These are phyloP conservation scores for Calonectria fujianensis DNA, from an alignment of 2,329 filamentous ascomycete genomes.

Conservation along the genomic window DNA sequence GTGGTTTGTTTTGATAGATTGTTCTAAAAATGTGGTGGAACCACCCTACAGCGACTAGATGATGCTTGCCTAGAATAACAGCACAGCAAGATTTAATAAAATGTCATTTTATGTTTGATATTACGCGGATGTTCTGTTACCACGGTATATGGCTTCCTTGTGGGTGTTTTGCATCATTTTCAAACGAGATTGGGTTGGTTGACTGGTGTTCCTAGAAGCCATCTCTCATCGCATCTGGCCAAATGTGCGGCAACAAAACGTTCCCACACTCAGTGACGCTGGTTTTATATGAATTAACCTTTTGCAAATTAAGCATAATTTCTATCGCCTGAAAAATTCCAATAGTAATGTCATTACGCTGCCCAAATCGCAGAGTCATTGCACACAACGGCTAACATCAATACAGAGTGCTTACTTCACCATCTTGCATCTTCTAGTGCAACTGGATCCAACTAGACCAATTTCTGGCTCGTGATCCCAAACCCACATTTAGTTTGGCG, in stretches of 20 bases:
- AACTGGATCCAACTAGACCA: not conserved
- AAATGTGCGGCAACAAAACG: not conserved
- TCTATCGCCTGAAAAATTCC: not conserved
- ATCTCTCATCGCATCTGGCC: not conserved
- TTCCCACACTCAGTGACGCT: not conserved
- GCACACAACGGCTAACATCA: not conserved
- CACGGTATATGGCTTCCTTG: not conserved
- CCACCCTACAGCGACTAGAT: slow-evolving; percentile 5
- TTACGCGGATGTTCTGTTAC: too few relatives aligned
- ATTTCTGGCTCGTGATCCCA: not conserved
- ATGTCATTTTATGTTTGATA: not conserved
- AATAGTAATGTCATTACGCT: not conserved
- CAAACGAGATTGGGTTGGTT: not conserved
- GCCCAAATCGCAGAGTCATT: not conserved
- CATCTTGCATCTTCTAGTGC: not conserved
- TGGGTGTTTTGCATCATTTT: not conserved
- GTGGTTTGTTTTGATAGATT: not conserved
- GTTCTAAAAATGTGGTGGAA: not conserved
- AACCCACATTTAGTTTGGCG: slow-evolving; percentile 8
- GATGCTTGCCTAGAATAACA: not conserved
- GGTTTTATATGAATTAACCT: not conserved
- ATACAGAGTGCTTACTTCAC: not conserved
- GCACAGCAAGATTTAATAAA: not conserved
- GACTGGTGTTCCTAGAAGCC: fast-evolving
- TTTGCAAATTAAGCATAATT: not conserved